Evolutionary conservation across 495 filamentous ascomycete species (phyloP), one percentile per base, ranked within the genome.

Genomic region (Daldinia vernicosa): DNA sequence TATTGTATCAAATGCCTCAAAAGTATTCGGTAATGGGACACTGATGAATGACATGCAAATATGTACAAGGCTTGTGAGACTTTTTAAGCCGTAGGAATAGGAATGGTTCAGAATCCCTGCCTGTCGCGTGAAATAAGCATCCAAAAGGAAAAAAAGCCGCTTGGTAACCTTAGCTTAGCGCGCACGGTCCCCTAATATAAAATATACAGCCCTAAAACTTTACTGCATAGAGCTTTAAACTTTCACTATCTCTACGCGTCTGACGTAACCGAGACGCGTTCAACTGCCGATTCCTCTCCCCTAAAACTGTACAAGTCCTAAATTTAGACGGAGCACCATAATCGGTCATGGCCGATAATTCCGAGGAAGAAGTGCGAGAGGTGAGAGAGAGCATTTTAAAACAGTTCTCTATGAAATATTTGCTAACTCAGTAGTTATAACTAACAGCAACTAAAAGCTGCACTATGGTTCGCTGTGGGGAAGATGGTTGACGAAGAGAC

Each of bases 391-490:
- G 9, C 17, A 63, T 6, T 43, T 3, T 40, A n/a, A 32, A 55
- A 15, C 8, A 33, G 12, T 28, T 43, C 33, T 19, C n/a, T 24
- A 30, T 53, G 40, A 30, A 56, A 47, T 17, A 30, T 55, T 6
- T 26, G 43, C 63, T 71, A 58, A 70, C 32, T 43, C 11, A 1
- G 1, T 19, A 47, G 0, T 35, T 35, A 35, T 35, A 35, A 35
- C 33, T 55, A 19, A 28, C 33, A 97, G 93, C 90, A 90, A 69
- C 85, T 98, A 63, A 99, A 99, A 86, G 89, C 93, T 56, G 92
- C 93, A 33, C 87, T 99, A n/a, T 98, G 94, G 94, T 92, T 91
- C 77, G 86, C 88, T 22, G 89, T 97, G 66, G 94, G 94, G 75
- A 91, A 93, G 76, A 93, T 93, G 53, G 91, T 97, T 51, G 95